These are phyloP conservation scores for Alternaria postmessia DNA, from an alignment of 2,329 filamentous ascomycete species.

Conservation along the genomic window DNA sequence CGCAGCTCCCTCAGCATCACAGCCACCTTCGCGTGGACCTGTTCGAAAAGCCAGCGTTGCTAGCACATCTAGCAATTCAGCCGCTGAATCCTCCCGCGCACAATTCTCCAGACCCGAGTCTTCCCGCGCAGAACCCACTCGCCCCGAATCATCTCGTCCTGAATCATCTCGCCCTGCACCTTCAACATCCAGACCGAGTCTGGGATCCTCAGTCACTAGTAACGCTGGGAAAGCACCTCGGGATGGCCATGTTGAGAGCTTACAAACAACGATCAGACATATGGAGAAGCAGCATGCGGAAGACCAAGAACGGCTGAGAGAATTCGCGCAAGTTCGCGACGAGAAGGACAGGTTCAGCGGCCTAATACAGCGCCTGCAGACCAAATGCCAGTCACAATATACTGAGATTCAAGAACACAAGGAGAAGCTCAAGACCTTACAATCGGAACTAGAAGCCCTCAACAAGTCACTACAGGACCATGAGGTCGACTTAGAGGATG, in stretches of 20 bases:
- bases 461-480: slow-evolving; percentile 82
- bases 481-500: slow-evolving; percentile 84
- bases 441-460: slow-evolving; percentile 72
- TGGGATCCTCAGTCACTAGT: slow-evolving; percentile 25
- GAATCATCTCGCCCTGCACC: slow-evolving; percentile 10
- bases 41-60: slow-evolving; percentile 32
- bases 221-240: slow-evolving; percentile 25
- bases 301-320: slow-evolving; percentile 84
- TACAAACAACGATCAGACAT: slow-evolving; percentile 86
- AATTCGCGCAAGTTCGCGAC: slow-evolving; percentile 75
- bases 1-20: slow-evolving; percentile 21
- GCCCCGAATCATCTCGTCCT: slow-evolving; percentile 8
- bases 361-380: slow-evolving; percentile 89
- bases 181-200: slow-evolving; percentile 22
- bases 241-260: slow-evolving; percentile 70
- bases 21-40: slow-evolving; percentile 19
- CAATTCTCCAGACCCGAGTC: slow-evolving; percentile 1
- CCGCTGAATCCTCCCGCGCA: slow-evolving; percentile 9
- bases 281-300: slow-evolving; percentile 87
- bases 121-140: background rate
- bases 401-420: slow-evolving; percentile 80
- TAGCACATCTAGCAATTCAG: slow-evolving; percentile 20
- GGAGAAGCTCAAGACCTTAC: slow-evolving; percentile 78
- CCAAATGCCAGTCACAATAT: slow-evolving; percentile 85
- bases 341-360: slow-evolving; percentile 81